These are phyloP conservation scores for Amphirosellinia nigrospora DNA, from an alignment of 495 filamentous ascomycete genomes.

Conservation along the genomic window DNA sequence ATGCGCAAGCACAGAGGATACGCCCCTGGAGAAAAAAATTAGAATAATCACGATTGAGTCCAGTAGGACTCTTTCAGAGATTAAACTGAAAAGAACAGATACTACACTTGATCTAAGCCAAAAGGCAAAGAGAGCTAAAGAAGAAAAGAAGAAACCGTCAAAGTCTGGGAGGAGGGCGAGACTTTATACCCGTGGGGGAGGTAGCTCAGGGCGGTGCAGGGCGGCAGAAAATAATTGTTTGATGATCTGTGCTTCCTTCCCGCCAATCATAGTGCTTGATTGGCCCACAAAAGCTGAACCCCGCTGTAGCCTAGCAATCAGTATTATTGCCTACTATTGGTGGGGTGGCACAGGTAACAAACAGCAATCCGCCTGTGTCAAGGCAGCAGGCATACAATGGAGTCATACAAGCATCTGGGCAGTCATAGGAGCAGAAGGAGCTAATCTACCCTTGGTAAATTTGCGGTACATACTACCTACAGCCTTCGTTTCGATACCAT, in stretches of 20 bases:
- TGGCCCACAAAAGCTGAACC: too few relatives aligned
- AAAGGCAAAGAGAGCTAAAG: conserved; percentile 66
- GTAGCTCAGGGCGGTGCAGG: conserved; percentile 6
- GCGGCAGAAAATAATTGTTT: conserved; percentile 10
- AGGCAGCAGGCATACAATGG: too few relatives aligned
- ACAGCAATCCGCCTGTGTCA: too few relatives aligned
- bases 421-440: too few relatives aligned
- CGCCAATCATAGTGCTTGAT: background rate
- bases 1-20: conserved; percentile 85
- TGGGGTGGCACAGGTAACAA: background rate
- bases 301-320: background rate
- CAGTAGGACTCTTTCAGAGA: conserved; percentile 71
- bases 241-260: background rate
- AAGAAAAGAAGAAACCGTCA: conserved; percentile 41
- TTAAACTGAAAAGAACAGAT: conserved; percentile 99
- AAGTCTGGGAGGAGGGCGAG: conserved; percentile 24
- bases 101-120: conserved; percentile 99
- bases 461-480: too few relatives aligned
- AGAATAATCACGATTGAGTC: conserved; percentile 82
- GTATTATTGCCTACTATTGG: background rate
- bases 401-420: too few relatives aligned
- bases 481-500: background rate
- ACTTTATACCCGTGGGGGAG: conserved; percentile 13
- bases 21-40: conserved; percentile 69
- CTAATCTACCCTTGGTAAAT: too few relatives aligned